phyloP scores from a whole-genome alignment of 2,329 filamentous ascomycete species.

The Neofusicoccum laricinum region DNA sequence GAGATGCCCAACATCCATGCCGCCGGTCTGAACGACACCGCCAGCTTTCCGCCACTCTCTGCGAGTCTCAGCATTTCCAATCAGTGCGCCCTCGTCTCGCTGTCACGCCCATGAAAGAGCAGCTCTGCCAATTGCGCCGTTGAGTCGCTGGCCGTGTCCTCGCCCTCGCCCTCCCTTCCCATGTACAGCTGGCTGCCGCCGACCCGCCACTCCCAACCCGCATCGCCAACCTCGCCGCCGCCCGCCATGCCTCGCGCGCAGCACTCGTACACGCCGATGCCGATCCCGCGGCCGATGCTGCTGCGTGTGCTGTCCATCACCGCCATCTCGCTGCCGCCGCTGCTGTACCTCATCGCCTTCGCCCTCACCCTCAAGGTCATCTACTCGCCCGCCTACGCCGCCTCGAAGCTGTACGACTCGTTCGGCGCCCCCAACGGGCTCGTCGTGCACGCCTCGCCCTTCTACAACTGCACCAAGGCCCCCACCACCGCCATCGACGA shows the following conservation, averaged over 20 bases:
- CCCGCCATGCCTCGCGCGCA: neutral
- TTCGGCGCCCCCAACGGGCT: neutral
- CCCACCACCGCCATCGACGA: neutral
- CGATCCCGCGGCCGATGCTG: neutral
- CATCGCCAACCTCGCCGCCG: neutral
- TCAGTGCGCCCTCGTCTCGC: neutral
- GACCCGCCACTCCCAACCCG: neutral
- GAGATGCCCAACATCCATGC: neutral
- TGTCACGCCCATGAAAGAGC: neutral
- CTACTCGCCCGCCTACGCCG: neutral
- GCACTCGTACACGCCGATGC: neutral
- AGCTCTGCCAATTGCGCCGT: no score
- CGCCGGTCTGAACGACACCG: neutral
- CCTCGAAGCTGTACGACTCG: neutral
- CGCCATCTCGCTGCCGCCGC: neutral
- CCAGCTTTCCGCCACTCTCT: neutral
- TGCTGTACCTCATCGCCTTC: conserved; percentile 4
- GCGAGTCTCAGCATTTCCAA: neutral
- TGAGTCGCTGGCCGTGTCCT: neutral
- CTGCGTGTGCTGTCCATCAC: neutral
- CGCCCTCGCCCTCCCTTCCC: neutral
- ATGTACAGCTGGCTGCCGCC: neutral
- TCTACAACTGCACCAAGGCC: conserved; percentile 12
- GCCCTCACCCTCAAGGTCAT: neutral
- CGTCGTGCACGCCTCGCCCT: neutral